phyloP scores from a whole-genome alignment of 805 yeast species.

The Nakazawaea holstii region DNA sequence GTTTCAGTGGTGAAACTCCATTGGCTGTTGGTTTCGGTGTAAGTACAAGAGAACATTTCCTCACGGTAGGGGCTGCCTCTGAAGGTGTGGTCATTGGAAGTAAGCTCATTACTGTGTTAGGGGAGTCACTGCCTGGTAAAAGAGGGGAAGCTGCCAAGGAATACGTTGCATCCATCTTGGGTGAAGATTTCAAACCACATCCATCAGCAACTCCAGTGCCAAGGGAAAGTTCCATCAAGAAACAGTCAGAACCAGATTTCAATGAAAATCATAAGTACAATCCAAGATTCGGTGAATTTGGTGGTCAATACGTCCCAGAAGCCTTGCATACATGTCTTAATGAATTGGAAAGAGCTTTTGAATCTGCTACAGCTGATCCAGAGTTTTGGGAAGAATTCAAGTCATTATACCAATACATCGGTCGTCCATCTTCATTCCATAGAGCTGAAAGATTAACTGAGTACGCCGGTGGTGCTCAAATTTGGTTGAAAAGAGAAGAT shows the following conservation, averaged over 20 bases:
- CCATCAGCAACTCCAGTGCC: slow-evolving; percentile 12
- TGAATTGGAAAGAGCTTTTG: slow-evolving; percentile 86
- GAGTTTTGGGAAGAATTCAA: slow-evolving; percentile 90
- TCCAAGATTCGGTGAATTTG: slow-evolving; percentile 88
- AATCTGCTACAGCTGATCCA: slow-evolving; percentile 83
- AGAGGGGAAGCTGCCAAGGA: slow-evolving; percentile 59
- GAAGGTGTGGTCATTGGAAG: slow-evolving; percentile 98
- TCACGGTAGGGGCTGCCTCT: slow-evolving; percentile 70
- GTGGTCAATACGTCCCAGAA: slow-evolving; percentile 99
- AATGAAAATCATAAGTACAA: slow-evolving; percentile 62
- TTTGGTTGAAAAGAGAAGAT: slow-evolving; percentile 98
- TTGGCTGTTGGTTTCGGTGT: slow-evolving; percentile 98
- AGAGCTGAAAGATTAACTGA: slow-evolving; percentile 86
- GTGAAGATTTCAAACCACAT: slow-evolving; percentile 35
- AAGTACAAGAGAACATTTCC: slow-evolving; percentile 85
- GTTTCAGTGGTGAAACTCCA: slow-evolving; percentile 68
- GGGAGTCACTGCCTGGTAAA: slow-evolving; percentile 54
- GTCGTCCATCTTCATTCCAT: slow-evolving; percentile 93
- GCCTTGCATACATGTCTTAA: slow-evolving; percentile 85
- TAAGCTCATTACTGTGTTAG: slow-evolving; percentile 66
- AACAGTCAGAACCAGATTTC: slow-evolving; percentile 25
- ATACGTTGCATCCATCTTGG: slow-evolving; percentile 66
- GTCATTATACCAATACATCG: slow-evolving; percentile 83
- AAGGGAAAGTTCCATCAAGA: slow-evolving; percentile 13
- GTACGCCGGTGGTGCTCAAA: slow-evolving; percentile 89